Conservation (phyloP, 2,329 filamentous ascomycete genomes). For the Cordyceps fumosorosea region DNA sequence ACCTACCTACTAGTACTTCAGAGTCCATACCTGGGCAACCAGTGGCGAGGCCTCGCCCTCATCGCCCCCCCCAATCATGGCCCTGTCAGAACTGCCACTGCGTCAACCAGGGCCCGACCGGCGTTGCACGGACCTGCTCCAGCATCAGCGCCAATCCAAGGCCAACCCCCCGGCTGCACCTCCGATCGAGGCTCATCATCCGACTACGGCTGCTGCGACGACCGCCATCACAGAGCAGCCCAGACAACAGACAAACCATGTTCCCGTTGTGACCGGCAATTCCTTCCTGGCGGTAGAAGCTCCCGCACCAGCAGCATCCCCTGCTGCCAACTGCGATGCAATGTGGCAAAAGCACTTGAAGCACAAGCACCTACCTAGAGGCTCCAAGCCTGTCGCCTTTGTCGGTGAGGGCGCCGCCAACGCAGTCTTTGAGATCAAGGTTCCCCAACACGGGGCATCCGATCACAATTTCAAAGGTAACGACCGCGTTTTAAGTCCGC, state of each 20-base stretch:
- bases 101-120: not conserved
- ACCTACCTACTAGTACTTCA: too few relatives aligned
- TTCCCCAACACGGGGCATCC: slow-evolving; percentile 28
- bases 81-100: slow-evolving; percentile 7
- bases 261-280: slow-evolving; percentile 16
- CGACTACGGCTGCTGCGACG: not conserved
- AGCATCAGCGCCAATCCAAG: slow-evolving; percentile 13
- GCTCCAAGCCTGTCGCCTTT: slow-evolving; percentile 32
- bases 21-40: too few relatives aligned
- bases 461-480: slow-evolving; percentile 29
- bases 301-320: slow-evolving; percentile 1
- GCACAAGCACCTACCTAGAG: slow-evolving; percentile 26
- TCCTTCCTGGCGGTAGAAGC: not conserved
- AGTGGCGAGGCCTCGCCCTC: not conserved
- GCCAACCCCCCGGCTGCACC: slow-evolving; percentile 17
- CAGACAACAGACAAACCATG: slow-evolving; percentile 1
- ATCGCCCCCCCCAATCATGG: slow-evolving; percentile 9
- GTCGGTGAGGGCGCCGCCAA: slow-evolving; percentile 71
- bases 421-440: slow-evolving; percentile 58
- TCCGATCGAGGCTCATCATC: slow-evolving; percentile 11
- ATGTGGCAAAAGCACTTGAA: slow-evolving; percentile 16
- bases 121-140: not conserved
- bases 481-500: not conserved
- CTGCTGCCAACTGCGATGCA: not conserved
- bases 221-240: not conserved